A percentile compares a stretch with the other conserved stretches of the same genome.
These are phyloP conservation scores for Phytopythium litorale DNA, from an alignment of 352 stramenopile genomes.

Conservation along the genomic window DNA sequence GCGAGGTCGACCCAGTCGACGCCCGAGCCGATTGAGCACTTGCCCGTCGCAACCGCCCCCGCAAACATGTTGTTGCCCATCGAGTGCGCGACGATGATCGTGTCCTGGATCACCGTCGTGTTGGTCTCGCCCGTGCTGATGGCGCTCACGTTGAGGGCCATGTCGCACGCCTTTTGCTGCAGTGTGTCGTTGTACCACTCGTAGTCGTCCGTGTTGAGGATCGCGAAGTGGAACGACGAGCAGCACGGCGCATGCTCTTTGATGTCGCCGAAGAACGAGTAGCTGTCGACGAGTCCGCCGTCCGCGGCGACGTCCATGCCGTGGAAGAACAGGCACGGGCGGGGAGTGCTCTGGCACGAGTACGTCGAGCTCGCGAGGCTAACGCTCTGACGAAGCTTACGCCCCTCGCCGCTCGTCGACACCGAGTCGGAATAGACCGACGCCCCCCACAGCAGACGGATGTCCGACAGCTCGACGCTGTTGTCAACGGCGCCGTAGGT, in stretches of 20 bases:
- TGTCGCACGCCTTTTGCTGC: constrained; percentile 33
- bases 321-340: constrained; percentile 51
- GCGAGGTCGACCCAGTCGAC: constrained; percentile 34
- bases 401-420: constrained; percentile 9
- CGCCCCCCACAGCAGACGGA: constrained; percentile 22
- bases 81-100: constrained; percentile 52
- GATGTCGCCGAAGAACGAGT: constrained; percentile 41
- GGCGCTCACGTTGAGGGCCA: constrained; percentile 23
- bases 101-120: constrained; percentile 35
- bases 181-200: constrained; percentile 43
- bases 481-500: constrained; percentile 16
- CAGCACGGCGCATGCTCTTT: constrained; percentile 50
- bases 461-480: constrained; percentile 14
- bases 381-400: constrained; percentile 17
- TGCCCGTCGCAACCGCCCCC: constrained; percentile 32
- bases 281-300: constrained; percentile 23
- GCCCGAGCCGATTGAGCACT: constrained; percentile 34
- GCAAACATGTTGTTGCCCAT: constrained; percentile 55
- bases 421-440: constrained; percentile 1
- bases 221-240: constrained; percentile 34
- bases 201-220: constrained; percentile 45
- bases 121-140: constrained; percentile 9
- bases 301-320: constrained; percentile 34
- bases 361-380: constrained; percentile 27
- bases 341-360: constrained; percentile 25